Base-by-base conservation (phyloP, 345 rosid genomes). In the Abelmoschus esculentus region DNA sequence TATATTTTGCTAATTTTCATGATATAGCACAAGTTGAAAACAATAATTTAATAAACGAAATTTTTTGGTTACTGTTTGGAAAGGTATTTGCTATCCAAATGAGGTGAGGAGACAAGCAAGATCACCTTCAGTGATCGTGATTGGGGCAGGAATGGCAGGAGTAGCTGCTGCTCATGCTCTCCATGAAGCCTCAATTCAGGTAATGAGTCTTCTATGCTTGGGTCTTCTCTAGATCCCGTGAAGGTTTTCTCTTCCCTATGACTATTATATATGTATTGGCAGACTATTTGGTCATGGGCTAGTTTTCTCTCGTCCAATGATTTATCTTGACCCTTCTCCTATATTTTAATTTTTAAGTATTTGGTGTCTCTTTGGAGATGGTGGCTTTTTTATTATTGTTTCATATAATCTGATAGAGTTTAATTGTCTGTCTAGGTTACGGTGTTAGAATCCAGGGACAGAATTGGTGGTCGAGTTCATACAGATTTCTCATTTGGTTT, bases 161-260 rank as follows among this genome's bases (percentile, higher is more conserved):
- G 71, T 95, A 66, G 80, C 99, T 10, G 99, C 98, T 75, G 99
- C 98, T 53, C 91, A 93, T 5, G 80, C 96, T 42, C 97, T 91
- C 64, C 89, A 83, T 54, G 96, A 95, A 73, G 99, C 98, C 19
- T 87, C 93, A 61, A 82, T 95, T 76, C 90, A 86, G 96, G 98
- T 93, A 4, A 22, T 5, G 28, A 6, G 32, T 60, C 61, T 4
- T 19, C 10, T 15, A 69, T 17, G 40, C 19, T 54, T 12, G 63
- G 62, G 53, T 14, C n/a, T 36, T 17, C 14, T 17, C 18, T 26
- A 38, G 14, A n/a, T 7, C 13, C 47, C 58, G 15, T 66, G 7
- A 14, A 6, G 14, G 36, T 26, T 46, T 3, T 12, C 18, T 40
- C 44, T 22, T 10, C 15, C 4, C 14, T 22, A 56, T 60, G 32